phyloP scores from a whole-genome alignment of 192 early-diverging fungal genomes.

The Ambispora gerdemannii region DNA sequence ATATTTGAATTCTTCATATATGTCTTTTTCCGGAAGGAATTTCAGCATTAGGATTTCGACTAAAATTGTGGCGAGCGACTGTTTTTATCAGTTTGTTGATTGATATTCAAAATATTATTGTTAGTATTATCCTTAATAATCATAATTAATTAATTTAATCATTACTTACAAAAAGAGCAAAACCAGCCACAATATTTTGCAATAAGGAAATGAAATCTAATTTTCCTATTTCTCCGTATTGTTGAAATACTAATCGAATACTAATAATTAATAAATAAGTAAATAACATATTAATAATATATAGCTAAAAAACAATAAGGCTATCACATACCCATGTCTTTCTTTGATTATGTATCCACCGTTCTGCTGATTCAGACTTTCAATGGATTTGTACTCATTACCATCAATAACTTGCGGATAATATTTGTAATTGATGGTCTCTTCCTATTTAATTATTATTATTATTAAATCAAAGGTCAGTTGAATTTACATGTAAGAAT shows the following conservation, averaged over 20 bases:
- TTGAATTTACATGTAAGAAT: too few species aligned
- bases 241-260: constrained; percentile 41
- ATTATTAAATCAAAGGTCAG: too few species aligned
- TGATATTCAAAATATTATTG: not conserved
- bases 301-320: not conserved
- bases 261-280: constrained; percentile 17
- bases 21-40: constrained; percentile 37
- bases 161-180: constrained; percentile 36
- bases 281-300: not conserved
- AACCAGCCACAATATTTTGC: constrained; percentile 38
- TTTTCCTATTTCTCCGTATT: constrained; percentile 38
- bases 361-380: constrained; percentile 36
- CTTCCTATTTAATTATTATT: too few species aligned
- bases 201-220: constrained; percentile 39
- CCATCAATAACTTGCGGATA: constrained; percentile 40
- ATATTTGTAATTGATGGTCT: constrained; percentile 40
- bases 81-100: constrained; percentile 10
- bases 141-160: too few species aligned
- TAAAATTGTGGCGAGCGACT: constrained; percentile 34
- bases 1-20: constrained; percentile 32
- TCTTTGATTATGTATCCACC: constrained; percentile 33
- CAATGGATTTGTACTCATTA: constrained; percentile 41
- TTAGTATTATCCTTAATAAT: too few species aligned
- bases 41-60: constrained; percentile 41
- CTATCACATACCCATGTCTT: constrained; percentile 40